phyloP scores from a whole-genome alignment of 2,329 filamentous ascomycete genomes.

The Phyllosticta citribraziliensis region DNA sequence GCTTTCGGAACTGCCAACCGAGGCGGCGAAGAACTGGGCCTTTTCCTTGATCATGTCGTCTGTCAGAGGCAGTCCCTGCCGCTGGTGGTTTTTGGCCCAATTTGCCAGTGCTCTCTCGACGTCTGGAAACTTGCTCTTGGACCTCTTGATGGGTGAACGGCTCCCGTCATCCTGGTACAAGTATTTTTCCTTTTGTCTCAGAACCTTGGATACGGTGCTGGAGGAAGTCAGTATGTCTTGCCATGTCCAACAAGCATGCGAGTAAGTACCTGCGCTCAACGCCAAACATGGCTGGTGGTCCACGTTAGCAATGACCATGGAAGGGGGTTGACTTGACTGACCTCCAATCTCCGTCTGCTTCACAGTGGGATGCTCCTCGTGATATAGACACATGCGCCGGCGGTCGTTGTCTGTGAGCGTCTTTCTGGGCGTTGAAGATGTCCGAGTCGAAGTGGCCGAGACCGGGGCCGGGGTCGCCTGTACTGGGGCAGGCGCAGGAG shows the following conservation, averaged over 20 bases:
- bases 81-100: constrained; percentile 75
- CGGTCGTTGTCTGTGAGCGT: constrained; percentile 88
- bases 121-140: constrained; percentile 78
- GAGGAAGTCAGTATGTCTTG: constrained; percentile 12
- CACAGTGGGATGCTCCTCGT: constrained; percentile 77
- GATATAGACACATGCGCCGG: constrained; percentile 85
- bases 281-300: constrained; percentile 64
- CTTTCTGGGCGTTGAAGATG: constrained; percentile 59
- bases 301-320: constrained; percentile 20
- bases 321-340: constrained; percentile 33
- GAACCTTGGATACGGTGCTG: constrained; percentile 97
- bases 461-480: constrained; percentile 26
- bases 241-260: not conserved
- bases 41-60: constrained; percentile 81
- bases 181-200: constrained; percentile 92
- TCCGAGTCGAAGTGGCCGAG: constrained; percentile 31
- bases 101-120: constrained; percentile 84
- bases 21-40: constrained; percentile 68
- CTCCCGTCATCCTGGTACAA: constrained; percentile 71
- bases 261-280: constrained; percentile 84
- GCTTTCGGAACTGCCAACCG: constrained; percentile 60
- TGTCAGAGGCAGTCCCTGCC: constrained; percentile 61
- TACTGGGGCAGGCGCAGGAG: constrained; percentile 27
- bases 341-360: constrained; percentile 96
- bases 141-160: constrained; percentile 68